Evolutionary conservation across 495 filamentous ascomycete species (phyloP).

Genomic region (Aspergillus coremiiformis): DNA sequence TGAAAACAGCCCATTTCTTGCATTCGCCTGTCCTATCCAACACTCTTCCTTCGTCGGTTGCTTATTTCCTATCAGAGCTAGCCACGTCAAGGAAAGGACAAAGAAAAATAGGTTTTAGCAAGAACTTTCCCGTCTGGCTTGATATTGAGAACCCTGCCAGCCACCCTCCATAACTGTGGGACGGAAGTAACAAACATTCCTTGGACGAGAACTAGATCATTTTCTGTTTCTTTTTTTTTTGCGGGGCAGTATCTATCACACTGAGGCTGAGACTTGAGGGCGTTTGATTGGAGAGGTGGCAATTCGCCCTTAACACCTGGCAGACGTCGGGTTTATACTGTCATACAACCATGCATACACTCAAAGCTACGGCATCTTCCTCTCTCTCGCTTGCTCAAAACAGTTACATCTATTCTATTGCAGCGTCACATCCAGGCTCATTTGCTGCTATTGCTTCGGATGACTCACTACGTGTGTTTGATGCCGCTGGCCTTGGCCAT

Average conservation of each 20-base stretch:
- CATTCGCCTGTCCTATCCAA: not conserved
- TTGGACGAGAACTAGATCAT: not conserved
- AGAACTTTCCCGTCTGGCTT: conserved; percentile 2
- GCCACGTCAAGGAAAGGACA: conserved; percentile 11
- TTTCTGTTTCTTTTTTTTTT: not conserved
- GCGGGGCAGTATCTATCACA: not conserved
- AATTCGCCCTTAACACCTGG: not conserved
- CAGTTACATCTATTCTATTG: conserved; percentile 47
- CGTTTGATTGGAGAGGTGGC: not conserved
- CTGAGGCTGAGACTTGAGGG: not conserved
- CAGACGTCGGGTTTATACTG: not conserved
- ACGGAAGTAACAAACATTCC: conserved; percentile 1
- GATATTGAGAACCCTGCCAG: not conserved
- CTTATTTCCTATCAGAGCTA: conserved; percentile 4
- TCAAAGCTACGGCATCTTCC: conserved; percentile 33
- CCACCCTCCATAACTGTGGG: not conserved
- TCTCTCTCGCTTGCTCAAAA: conserved; percentile 38
- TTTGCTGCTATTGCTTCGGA: conserved; percentile 51
- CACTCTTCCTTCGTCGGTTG: not conserved
- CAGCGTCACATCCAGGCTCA: conserved; percentile 21
- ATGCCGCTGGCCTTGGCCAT: conserved; percentile 32
- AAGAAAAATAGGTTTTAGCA: not conserved
- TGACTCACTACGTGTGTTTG: conserved; percentile 47
- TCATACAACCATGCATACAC: conserved; percentile 28
- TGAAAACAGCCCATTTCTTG: not conserved